Percentiles rank a stretch among this genome's conserved stretches.
These are phyloP conservation scores for Setomelanomma holmii DNA, from an alignment of 2,329 filamentous ascomycete species.

Conservation along the genomic window DNA sequence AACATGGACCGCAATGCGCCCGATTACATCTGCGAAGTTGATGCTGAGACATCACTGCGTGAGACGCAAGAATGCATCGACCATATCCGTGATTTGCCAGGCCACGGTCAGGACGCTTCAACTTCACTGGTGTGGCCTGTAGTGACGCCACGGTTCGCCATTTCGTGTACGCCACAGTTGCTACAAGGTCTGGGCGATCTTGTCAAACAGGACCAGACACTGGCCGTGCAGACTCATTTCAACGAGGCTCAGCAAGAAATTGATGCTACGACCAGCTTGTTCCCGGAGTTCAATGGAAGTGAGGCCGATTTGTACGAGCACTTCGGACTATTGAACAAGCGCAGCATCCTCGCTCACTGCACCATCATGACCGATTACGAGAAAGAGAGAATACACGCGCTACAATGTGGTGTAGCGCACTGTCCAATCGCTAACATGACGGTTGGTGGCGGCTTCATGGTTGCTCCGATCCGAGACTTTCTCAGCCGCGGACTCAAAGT, in stretches of 20 bases:
- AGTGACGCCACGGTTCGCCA: conserved; percentile 61
- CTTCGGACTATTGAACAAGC: conserved; percentile 61
- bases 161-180: conserved; percentile 64
- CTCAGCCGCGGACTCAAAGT: conserved; percentile 66
- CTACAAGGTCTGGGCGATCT: conserved; percentile 64
- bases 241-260: conserved; percentile 70
- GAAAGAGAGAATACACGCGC: conserved; percentile 53
- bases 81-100: conserved; percentile 22
- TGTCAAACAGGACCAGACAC: conserved; percentile 52
- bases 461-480: conserved; percentile 65
- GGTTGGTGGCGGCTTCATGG: conserved; percentile 62
- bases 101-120: background rate
- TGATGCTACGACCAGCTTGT: conserved; percentile 60
- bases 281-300: conserved; percentile 59
- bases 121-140: conserved; percentile 36
- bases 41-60: conserved; percentile 12
- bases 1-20: conserved; percentile 64
- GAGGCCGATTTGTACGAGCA: conserved; percentile 67
- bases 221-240: conserved; percentile 72
- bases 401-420: conserved; percentile 67
- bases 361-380: conserved; percentile 68
- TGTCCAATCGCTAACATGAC: conserved; percentile 70
- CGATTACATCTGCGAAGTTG: conserved; percentile 36
- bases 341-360: conserved; percentile 71
- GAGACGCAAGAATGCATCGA: conserved; percentile 34